phyloP scores from a whole-genome alignment of 306 rosid genomes.

The Lathyrus tuberosus region DNA sequence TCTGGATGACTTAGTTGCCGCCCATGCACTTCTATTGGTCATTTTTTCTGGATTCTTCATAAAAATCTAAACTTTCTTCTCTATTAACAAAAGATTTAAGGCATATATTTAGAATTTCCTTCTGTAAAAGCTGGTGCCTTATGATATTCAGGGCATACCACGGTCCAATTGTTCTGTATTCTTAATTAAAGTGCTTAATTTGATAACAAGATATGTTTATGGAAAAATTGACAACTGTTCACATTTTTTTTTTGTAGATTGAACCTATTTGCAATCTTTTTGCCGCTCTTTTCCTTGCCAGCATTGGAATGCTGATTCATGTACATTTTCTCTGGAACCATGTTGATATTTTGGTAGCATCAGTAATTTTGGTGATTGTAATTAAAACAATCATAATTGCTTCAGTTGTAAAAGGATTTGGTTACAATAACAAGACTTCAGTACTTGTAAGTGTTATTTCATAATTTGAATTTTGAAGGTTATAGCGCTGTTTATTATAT shows the following conservation, averaged over 20 bases:
- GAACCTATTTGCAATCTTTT: conserved; percentile 96
- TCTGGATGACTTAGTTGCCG: conserved; percentile 18
- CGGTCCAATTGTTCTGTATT: conserved; percentile 10
- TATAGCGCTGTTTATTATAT: conserved; percentile 15
- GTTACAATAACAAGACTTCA: conserved; percentile 89
- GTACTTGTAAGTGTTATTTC: conserved; percentile 73
- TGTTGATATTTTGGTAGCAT: conserved; percentile 92
- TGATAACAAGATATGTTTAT: conserved; percentile 16
- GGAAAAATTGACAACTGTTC: conserved; percentile 34
- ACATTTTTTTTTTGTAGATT: conserved; percentile 57
- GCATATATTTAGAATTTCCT: conserved; percentile 20
- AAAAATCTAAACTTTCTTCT: conserved; percentile 6
- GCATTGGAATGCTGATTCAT: conserved; percentile 98
- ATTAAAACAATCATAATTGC: conserved; percentile 80
- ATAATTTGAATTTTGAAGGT: conserved; percentile 33
- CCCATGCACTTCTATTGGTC: conserved; percentile 20
- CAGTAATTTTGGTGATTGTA: conserved; percentile 85
- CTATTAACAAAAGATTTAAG: conserved; percentile 15
- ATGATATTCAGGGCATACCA: not conserved
- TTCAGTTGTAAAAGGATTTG: conserved; percentile 91
- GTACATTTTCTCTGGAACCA: conserved; percentile 98
- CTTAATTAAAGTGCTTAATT: conserved; percentile 29
- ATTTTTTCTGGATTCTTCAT: conserved; percentile 26
- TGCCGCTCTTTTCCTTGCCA: conserved; percentile 94
- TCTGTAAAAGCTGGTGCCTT: conserved; percentile 17